Conservation (phyloP, 805 yeast species). For the Candida oleophila region DNA sequence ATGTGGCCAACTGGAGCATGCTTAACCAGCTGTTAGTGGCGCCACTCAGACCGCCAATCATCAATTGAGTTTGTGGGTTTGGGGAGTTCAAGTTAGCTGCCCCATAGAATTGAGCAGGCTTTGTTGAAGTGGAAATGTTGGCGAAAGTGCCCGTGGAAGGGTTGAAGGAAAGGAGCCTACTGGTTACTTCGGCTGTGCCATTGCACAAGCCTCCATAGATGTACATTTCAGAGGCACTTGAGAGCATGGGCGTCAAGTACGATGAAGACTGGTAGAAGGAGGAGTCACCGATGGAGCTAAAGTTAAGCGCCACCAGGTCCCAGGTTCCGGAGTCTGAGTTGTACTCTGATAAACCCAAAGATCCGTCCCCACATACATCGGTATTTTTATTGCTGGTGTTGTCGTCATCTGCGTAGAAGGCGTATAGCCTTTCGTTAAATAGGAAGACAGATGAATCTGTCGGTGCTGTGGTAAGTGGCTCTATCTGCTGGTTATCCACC, state of each 20-base stretch:
- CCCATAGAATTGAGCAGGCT: slow-evolving; percentile 57
- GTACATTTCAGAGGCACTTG: slow-evolving; percentile 37
- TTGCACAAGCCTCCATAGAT: slow-evolving; percentile 53
- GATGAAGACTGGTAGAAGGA: slow-evolving; percentile 37
- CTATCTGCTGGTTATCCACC: slow-evolving; percentile 20
- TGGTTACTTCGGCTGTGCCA: slow-evolving; percentile 25
- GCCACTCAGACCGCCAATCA: slow-evolving; percentile 65
- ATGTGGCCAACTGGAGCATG: slow-evolving; percentile 70
- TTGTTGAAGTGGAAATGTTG: slow-evolving; percentile 46
- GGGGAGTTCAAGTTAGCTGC: slow-evolving; percentile 47
- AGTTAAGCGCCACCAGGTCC: slow-evolving; percentile 18
- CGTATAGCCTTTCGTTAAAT: slow-evolving; percentile 27
- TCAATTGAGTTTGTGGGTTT: slow-evolving; percentile 44
- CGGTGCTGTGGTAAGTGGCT: slow-evolving; percentile 30
- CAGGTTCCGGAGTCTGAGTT: slow-evolving; percentile 17
- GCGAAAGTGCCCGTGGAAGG: slow-evolving; percentile 29
- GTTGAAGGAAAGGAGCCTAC: slow-evolving; percentile 46
- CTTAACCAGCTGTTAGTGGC: slow-evolving; percentile 61
- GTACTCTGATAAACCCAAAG: slow-evolving; percentile 21
- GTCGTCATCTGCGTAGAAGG: slow-evolving; percentile 13
- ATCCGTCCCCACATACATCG: slow-evolving; percentile 29
- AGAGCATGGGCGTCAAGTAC: slow-evolving; percentile 35
- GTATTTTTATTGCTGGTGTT: not conserved
- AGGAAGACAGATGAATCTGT: slow-evolving; percentile 30
- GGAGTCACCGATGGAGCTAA: slow-evolving; percentile 23